A percentile compares a stretch with the other conserved stretches of the same genome.
phyloP scores from a whole-genome alignment of 2,329 filamentous ascomycete genomes.

The Aspergillus costaricaensis region DNA sequence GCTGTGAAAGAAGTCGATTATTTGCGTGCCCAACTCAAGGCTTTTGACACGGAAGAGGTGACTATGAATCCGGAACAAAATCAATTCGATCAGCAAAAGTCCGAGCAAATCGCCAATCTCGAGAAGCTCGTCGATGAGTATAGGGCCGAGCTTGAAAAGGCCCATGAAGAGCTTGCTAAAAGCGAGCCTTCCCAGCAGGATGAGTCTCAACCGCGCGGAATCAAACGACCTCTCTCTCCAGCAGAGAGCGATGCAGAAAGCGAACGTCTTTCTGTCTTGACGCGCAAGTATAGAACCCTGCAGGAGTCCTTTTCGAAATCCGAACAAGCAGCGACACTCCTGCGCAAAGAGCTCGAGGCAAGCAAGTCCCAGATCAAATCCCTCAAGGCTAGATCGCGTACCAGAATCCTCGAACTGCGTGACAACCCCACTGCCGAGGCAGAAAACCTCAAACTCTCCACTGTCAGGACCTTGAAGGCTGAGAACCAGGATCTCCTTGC shows the following conservation, averaged over 20 bases:
- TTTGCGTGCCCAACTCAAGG: slow-evolving; percentile 85
- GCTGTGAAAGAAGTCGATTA: slow-evolving; percentile 93
- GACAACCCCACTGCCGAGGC: slow-evolving; percentile 88
- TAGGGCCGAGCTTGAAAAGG: slow-evolving; percentile 72
- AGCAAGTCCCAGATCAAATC: slow-evolving; percentile 70
- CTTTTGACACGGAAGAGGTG: slow-evolving; percentile 82
- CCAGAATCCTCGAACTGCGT: slow-evolving; percentile 79
- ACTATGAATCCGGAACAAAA: slow-evolving; percentile 75
- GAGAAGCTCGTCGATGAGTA: slow-evolving; percentile 87
- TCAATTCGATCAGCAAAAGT: slow-evolving; percentile 70
- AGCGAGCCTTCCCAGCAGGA: slow-evolving; percentile 55
- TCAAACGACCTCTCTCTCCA: slow-evolving; percentile 66
- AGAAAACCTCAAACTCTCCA: slow-evolving; percentile 80
- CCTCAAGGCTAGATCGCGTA: slow-evolving; percentile 68
- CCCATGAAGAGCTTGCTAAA: slow-evolving; percentile 73
- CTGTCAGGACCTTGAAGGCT: slow-evolving; percentile 72
- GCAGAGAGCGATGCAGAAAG: slow-evolving; percentile 57
- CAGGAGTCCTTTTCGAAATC: slow-evolving; percentile 73
- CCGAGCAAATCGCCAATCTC: slow-evolving; percentile 73
- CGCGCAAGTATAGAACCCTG: slow-evolving; percentile 83
- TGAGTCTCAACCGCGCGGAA: slow-evolving; percentile 49
- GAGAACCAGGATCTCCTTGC: slow-evolving; percentile 83
- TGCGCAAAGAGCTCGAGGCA: slow-evolving; percentile 75
- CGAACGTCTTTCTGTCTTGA: slow-evolving; percentile 77
- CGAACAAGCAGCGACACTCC: slow-evolving; percentile 68